Evolutionary conservation across 2,329 filamentous ascomycete species (phyloP), one percentile per base, ranked within the genome.

Genomic region (Verticillium longisporum): DNA sequence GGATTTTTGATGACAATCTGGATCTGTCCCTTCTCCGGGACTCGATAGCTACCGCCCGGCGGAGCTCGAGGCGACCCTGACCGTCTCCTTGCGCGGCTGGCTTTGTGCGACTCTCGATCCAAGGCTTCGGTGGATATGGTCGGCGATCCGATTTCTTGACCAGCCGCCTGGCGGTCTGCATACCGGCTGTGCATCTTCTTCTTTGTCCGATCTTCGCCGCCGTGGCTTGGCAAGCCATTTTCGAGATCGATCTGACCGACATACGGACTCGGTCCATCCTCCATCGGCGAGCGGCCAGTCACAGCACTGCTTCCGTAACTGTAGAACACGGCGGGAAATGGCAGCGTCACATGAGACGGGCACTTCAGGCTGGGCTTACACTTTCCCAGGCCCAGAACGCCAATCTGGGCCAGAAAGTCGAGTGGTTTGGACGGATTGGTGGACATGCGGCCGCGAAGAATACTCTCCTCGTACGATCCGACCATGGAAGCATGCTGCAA

Each of bases 1-100:
- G 93, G 94, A 69, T 98, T 99, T 73, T 98, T 98, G 72, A 99
- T 91, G 64, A 99, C 89, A 65, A 99, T 96, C 69, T 99, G 95
- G 14, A 99, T 80, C 74, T 98, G 95, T 0, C 95, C 95, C 73
- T 93, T 90, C 70, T 95, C 88, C 0, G 95, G 95, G 59, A 99
- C 97, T 54, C 95, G 88, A 73, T 98, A 99, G 70, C 90, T 91
- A 38, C 95, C 94, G 7, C 92, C 92, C 0, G 91, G 90, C 0
- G 92, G 91, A 15, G 88, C 85, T 73, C 70, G 74, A 10, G 70
- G 70, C 1, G 72, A 72, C 41, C 78, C 75, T 13, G 84, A 80
- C 62, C 84, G 60, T 34, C 65, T 61, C 13, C 58, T 57, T n/a
- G 60, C 26, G 4, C 63, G 58, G 73, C 78, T 14, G 73, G 68